A percentile compares a stretch with the other conserved stretches of the same genome.
Evolutionary conservation across 495 filamentous ascomycete species (phyloP).

Genomic region (Penicillium chermesinum): DNA sequence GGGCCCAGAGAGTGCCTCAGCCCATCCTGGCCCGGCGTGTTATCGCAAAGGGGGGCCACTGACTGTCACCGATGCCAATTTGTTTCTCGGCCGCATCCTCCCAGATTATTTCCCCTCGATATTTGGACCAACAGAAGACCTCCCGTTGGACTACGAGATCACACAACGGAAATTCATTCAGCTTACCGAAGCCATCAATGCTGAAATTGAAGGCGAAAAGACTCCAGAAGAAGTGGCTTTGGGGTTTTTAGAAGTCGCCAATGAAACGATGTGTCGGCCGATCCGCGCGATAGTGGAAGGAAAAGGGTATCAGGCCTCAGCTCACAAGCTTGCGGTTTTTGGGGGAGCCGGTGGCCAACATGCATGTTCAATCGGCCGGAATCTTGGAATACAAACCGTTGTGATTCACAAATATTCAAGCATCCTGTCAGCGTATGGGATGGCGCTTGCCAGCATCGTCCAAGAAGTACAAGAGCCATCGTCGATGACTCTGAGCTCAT

Average conservation of each 20-base stretch:
- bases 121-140: constrained; percentile 65
- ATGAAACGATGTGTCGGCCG: constrained; percentile 6
- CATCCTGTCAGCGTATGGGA: constrained; percentile 36
- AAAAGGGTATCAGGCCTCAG: constrained; percentile 24
- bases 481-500: not conserved
- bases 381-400: constrained; percentile 28
- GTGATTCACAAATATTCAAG: constrained; percentile 31
- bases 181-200: constrained; percentile 68
- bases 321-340: constrained; percentile 31
- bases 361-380: constrained; percentile 25
- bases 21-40: constrained; percentile 84
- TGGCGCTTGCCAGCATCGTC: constrained; percentile 27
- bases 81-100: constrained; percentile 74
- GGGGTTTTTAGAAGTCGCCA: constrained; percentile 8
- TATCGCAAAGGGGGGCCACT: constrained; percentile 86
- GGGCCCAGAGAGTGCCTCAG: constrained; percentile 79
- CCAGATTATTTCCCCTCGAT: constrained; percentile 76
- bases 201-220: constrained; percentile 26
- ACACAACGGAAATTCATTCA: constrained; percentile 69
- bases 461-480: constrained; percentile 6
- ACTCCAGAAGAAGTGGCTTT: constrained; percentile 72
- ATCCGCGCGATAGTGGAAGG: constrained; percentile 26
- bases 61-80: constrained; percentile 86
- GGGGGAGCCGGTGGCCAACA: constrained; percentile 41
- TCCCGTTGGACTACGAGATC: too few species aligned